A percentile compares a stretch with the other conserved stretches of the same genome.
phyloP scores from a whole-genome alignment of 140 eudicot genomes.

The Erigeron philadelphicus region DNA sequence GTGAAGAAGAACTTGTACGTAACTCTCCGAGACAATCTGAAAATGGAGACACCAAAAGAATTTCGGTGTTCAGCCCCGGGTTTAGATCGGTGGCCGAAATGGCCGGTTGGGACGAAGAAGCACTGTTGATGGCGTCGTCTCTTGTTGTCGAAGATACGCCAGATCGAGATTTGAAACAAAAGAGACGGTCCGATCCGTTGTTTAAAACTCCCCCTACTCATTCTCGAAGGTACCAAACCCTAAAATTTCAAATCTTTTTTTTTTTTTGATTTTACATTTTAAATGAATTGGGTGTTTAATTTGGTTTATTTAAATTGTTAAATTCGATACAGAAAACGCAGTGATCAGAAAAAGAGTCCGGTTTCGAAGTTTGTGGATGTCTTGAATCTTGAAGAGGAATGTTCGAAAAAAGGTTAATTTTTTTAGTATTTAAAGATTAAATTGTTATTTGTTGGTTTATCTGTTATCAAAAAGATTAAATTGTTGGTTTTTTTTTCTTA shows the following conservation, averaged over 20 bases:
- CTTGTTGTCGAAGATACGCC: conserved; percentile 90
- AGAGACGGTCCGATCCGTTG: conserved; percentile 50
- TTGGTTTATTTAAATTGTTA: neutral
- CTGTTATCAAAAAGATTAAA: neutral
- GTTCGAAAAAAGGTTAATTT: conserved; percentile 38
- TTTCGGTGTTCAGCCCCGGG: conserved; percentile 61
- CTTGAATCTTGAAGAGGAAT: conserved; percentile 59
- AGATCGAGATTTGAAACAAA: conserved; percentile 49
- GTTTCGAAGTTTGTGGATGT: conserved; percentile 39
- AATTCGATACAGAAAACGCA: conserved; percentile 47
- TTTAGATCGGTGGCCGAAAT: conserved; percentile 79
- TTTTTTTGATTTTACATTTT: neutral
- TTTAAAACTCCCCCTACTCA: conserved; percentile 65
- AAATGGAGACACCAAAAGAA: conserved; percentile 29
- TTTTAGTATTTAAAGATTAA: too few relatives aligned
- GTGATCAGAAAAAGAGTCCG: conserved; percentile 62
- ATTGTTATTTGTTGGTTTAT: too few relatives aligned
- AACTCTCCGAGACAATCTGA: conserved; percentile 35
- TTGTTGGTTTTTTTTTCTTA: neutral
- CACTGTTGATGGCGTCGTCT: conserved; percentile 66
- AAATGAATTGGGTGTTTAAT: neutral
- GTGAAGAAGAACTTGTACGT: conserved; percentile 28
- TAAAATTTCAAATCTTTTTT: neutral
- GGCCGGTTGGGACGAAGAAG: conserved; percentile 99
- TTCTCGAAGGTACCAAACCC: conserved; percentile 61